Conservation (phyloP, 2,329 filamentous ascomycete species). For the Claviceps purpurea region DNA sequence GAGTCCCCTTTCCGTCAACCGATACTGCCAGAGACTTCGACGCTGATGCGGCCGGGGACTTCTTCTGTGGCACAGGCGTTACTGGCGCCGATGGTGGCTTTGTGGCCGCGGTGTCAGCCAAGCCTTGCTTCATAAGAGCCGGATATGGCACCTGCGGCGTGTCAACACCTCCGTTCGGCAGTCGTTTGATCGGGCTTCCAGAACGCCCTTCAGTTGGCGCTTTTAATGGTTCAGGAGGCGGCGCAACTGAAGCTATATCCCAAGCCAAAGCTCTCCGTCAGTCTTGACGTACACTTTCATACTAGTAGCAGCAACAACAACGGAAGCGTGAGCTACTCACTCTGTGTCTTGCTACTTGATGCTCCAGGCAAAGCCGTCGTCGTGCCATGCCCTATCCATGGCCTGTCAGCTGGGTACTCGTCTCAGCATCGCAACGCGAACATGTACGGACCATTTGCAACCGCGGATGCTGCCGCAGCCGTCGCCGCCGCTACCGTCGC, state of each 20-base stretch:
- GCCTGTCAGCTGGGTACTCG: neutral
- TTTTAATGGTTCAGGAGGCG: neutral
- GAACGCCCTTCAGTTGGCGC: neutral
- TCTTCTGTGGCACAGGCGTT: neutral
- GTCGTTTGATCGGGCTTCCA: neutral
- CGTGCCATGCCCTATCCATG: neutral
- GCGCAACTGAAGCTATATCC: conserved; percentile 1
- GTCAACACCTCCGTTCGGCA: neutral
- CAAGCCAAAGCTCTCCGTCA: neutral
- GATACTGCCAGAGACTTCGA: neutral
- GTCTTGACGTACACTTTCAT: neutral
- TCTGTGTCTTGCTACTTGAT: neutral
- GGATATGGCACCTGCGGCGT: neutral
- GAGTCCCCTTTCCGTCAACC: neutral
- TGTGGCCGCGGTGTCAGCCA: neutral
- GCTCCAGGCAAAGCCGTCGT: neutral
- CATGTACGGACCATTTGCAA: neutral
- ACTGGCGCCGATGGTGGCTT: neutral
- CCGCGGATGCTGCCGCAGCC: neutral
- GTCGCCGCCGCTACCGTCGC: neutral
- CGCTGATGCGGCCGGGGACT: neutral
- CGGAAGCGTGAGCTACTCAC: neutral
- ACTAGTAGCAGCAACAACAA: neutral
- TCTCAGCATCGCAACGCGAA: neutral
- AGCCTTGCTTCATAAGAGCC: neutral